These are phyloP conservation scores for Veloporphyrellus conicus DNA, from an alignment of 1,284 basidiomycete genomes.

Conservation along the genomic window DNA sequence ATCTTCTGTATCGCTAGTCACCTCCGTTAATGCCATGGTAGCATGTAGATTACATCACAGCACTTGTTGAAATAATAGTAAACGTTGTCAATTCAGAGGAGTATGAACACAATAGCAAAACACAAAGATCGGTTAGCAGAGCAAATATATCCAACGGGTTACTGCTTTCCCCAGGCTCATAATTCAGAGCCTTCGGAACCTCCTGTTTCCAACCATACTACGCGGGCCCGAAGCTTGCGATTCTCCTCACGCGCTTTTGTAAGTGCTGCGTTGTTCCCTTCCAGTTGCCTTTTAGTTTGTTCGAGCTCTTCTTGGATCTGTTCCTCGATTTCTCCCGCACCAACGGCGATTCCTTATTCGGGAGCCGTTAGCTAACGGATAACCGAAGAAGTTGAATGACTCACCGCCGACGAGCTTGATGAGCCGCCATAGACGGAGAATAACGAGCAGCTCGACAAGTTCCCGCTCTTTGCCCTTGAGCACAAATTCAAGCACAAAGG, in stretches of 20 bases:
- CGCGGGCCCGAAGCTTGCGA: slow-evolving; percentile 31
- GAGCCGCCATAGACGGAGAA: slow-evolving; percentile 73
- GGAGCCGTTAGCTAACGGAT: slow-evolving; percentile 5
- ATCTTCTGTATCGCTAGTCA: slow-evolving; percentile 21
- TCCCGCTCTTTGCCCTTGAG: slow-evolving; percentile 65
- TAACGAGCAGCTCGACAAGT: slow-evolving; percentile 62
- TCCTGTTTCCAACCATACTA: slow-evolving; percentile 34
- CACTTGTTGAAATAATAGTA: slow-evolving; percentile 8
- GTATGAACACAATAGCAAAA: slow-evolving; percentile 4
- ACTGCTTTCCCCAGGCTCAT: slow-evolving; percentile 21
- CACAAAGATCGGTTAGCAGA: slow-evolving; percentile 6
- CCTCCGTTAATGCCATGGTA: background rate
- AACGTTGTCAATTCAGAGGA: slow-evolving; percentile 7
- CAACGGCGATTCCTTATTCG: slow-evolving; percentile 60
- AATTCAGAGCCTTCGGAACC: slow-evolving; percentile 35
- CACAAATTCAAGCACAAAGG: slow-evolving; percentile 66
- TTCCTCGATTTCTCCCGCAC: slow-evolving; percentile 67
- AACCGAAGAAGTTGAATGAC: slow-evolving; percentile 3
- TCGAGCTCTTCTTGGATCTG: slow-evolving; percentile 46
- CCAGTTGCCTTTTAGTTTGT: slow-evolving; percentile 46
- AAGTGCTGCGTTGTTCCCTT: slow-evolving; percentile 38
- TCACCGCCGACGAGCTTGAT: slow-evolving; percentile 74
- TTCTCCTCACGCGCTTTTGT: slow-evolving; percentile 37
- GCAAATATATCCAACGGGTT: slow-evolving; percentile 8
- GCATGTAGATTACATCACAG: slow-evolving; percentile 6